Base-by-base conservation (phyloP, 177 flowering plant species). In the Telopea speciosissima region DNA sequence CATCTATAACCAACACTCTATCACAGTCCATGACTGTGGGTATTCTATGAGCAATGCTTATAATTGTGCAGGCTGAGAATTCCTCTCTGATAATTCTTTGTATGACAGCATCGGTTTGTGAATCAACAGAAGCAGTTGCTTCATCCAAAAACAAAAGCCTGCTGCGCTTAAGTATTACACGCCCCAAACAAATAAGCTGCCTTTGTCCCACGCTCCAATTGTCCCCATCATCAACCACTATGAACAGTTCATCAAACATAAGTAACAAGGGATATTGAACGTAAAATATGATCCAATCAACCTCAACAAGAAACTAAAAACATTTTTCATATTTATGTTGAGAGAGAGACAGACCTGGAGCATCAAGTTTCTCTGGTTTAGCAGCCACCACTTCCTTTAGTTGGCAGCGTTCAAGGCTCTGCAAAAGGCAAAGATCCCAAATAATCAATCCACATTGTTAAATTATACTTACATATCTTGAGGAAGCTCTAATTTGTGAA, bases 121-220 rank as follows among this genome's bases (percentile, higher is more conserved):
- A 88, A 78, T 88, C 96, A 25, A 90, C 96, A 12, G 96, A 88
- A 65, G 99, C 99, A 6, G 99, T 95, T n/a, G 99, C 98, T 75
- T 95, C 99, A 44, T 95, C 99, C 90, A 95, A 84, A 68, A 95
- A 95, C 84, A 93, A 67, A 40, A 95, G 82, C 26, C 89, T 74
- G 85, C 93, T 93, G 61, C 64, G 88, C 80, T 95, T 95, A 23
- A 95, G 77, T 92, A 95, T 90, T 12, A 95, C 97, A 23, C 98
- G 71, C 8, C 95, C 99, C 72, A 95, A 74, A 75, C 99, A 95
- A 0, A 95, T 92, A 74, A 94, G 96, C 76, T 94, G 97, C 82
- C 97, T 94, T 73, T 94, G 97, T 44, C 99, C 99, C 71, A 95
- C 95, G 52, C 99, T 95, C 99, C 99, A 95, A 64, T 95, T 95